Base-by-base conservation (phyloP, 257 asterid genomes). In the Primulina eburnea region DNA sequence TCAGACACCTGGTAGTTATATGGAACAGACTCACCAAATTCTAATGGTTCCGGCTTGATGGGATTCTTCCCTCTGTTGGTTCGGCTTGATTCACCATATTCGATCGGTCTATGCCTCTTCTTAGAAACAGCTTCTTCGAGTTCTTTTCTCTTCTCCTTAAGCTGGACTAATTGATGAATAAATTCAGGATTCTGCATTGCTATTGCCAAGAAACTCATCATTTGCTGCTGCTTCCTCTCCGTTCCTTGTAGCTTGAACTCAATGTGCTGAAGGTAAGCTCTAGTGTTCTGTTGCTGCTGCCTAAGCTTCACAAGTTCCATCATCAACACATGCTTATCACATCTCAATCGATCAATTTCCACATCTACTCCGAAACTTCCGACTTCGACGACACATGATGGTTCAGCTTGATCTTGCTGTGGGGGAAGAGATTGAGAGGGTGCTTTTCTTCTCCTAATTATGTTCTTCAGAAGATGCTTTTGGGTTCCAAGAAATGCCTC, bases 111-210 rank as follows among this genome's bases (percentile, higher is more conserved):
- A 12, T 77, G 73, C 33, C 97, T 68, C 74, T 90, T 92, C 74
- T 83, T 92, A 1, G 75, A 68, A 8, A 79, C 18, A 0, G 78
- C 88, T 38, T 84, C 97, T 55, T 87, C 95, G 0, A 92, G 72
- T 72, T 87, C 87, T 67, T 76, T 79, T 40, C 84, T 82, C 67
- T 78, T 88, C 76, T 81, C 98, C 81, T 85, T 87, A 56, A 81
- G 88, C 66, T 79, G 87, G 38, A 82, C 74, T 3, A 92, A 62
- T 20, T 88, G 96, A 14, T 73, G 84, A 10, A 87, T 57, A 30
- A 90, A 90, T 37, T 87, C 91, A 0, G 98, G 95, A 69, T 87
- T 92, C 73, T 80, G 95, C 98, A 90, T 87, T 0, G 95, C 96
- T 60, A 82, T 69, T 0, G 96, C 97, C 5, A 92, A 32, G 83